Conservation (phyloP, 2,329 filamentous ascomycete genomes). For the Cordyceps militaris region DNA sequence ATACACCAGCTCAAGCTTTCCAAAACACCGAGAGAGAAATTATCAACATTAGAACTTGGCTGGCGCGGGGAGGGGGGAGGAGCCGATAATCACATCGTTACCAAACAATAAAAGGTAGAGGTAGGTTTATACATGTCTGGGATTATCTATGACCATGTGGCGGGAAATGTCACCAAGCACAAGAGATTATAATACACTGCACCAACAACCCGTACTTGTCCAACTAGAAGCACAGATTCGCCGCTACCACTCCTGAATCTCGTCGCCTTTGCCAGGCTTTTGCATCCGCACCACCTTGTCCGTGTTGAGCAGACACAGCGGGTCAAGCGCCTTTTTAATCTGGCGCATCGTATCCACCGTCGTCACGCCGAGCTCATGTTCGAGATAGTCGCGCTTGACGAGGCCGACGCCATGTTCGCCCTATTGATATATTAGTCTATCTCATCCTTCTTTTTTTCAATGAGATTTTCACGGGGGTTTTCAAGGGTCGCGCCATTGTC, state of each 20-base stretch:
- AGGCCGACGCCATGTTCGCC: conserved; percentile 80
- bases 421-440: conserved; percentile 24
- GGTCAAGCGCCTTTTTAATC: conserved; percentile 77
- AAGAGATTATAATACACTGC: not conserved
- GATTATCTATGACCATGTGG: not conserved
- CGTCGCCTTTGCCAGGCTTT: conserved; percentile 32
- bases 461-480: too few species aligned
- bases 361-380: conserved; percentile 65
- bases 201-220: not conserved
- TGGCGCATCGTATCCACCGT: conserved; percentile 81
- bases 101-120: too few species aligned
- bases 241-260: conserved; percentile 38
- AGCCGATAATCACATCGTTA: too few species aligned
- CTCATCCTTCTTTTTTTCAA: not conserved
- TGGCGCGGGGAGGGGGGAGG: too few species aligned
- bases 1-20: too few species aligned
- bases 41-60: too few species aligned
- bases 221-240: not conserved
- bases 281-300: conserved; percentile 62
- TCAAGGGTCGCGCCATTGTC: too few species aligned
- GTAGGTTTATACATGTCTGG: not conserved
- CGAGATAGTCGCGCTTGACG: conserved; percentile 77
- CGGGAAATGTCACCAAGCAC: not conserved
- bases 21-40: too few species aligned
- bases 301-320: conserved; percentile 61